Evolutionary conservation across 1,284 basidiomycete genomes (phyloP).

Genomic region (Vanrija sp.): DNA sequence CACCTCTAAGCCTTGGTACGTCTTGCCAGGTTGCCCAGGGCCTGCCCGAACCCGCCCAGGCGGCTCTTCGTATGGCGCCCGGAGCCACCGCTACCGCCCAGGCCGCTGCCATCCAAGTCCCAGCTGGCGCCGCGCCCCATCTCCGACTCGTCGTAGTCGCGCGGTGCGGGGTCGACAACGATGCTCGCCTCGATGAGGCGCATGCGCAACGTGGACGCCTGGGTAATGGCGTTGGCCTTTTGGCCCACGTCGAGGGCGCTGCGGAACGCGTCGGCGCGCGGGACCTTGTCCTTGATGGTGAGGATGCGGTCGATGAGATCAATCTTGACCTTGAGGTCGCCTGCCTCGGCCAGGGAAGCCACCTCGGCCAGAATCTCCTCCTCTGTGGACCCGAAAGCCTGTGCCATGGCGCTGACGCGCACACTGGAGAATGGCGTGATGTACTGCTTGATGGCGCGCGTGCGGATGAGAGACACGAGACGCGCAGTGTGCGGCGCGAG

Average conservation of each 20-base stretch:
- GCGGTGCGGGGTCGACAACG: conserved; percentile 25
- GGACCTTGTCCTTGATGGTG: conserved; percentile 20
- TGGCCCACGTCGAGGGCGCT: conserved; percentile 23
- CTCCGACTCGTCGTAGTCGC: background rate
- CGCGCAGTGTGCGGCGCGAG: conserved; percentile 15
- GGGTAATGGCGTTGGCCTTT: conserved; percentile 18
- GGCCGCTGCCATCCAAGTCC: too few species aligned
- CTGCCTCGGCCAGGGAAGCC: conserved; percentile 26
- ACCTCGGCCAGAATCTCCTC: conserved; percentile 25
- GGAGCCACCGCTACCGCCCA: too few species aligned
- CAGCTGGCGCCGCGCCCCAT: too few species aligned
- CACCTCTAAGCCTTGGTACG: too few species aligned
- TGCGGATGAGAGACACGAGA: conserved; percentile 29
- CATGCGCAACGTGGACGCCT: conserved; percentile 33
- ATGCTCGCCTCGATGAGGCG: conserved; percentile 37
- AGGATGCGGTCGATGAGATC: conserved; percentile 43
- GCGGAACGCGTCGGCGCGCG: conserved; percentile 26
- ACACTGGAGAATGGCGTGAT: conserved; percentile 37
- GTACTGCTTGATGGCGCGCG: conserved; percentile 39
- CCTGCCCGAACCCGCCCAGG: too few species aligned
- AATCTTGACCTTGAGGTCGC: conserved; percentile 32
- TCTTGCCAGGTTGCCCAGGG: too few species aligned
- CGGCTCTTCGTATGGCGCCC: too few species aligned
- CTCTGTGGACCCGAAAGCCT: conserved; percentile 27
- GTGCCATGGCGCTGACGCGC: conserved; percentile 32